Percentiles rank a stretch among this genome's conserved stretches.
Conservation (phyloP, 192 early-diverging fungal genomes). For the Coemansia sp. region DNA sequence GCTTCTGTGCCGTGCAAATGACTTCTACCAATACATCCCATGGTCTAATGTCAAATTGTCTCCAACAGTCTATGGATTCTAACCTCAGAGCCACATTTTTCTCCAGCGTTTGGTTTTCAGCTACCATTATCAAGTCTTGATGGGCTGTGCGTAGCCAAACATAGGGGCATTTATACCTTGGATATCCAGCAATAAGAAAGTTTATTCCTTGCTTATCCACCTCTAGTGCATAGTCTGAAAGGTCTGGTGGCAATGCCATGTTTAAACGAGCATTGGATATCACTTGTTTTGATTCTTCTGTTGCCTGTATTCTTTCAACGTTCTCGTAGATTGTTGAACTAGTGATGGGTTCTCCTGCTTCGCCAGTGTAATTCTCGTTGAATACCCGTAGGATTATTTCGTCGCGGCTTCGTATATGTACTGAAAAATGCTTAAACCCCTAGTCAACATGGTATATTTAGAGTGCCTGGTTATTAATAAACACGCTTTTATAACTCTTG, state of each 20-base stretch:
- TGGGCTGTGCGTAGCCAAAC: slow-evolving; percentile 69
- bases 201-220: slow-evolving; percentile 52
- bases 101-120: slow-evolving; percentile 53
- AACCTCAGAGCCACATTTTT: slow-evolving; percentile 60
- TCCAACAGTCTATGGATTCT: slow-evolving; percentile 64
- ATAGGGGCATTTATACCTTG: slow-evolving; percentile 67
- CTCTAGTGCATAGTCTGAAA: slow-evolving; percentile 22
- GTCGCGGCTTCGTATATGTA: slow-evolving; percentile 65
- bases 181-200: slow-evolving; percentile 66
- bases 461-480: no score
- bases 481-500: no score
- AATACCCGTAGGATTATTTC: slow-evolving; percentile 63
- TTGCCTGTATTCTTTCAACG: slow-evolving; percentile 20
- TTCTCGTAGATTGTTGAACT: slow-evolving; percentile 52
- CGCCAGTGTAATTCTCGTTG: slow-evolving; percentile 24
- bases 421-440: slow-evolving; percentile 66
- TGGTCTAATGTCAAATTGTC: slow-evolving; percentile 56
- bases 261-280: background rate
- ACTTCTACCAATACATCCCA: slow-evolving; percentile 71
- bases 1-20: slow-evolving; percentile 53
- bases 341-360: slow-evolving; percentile 32
- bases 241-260: slow-evolving; percentile 18
- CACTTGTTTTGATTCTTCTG: slow-evolving; percentile 21
- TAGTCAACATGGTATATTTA: slow-evolving; percentile 10
- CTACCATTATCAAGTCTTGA: slow-evolving; percentile 49